Percentiles rank a stretch among this genome's conserved stretches.
These are phyloP conservation scores for Claviceps citrina DNA, from an alignment of 2,329 filamentous ascomycete species.

Conservation along the genomic window DNA sequence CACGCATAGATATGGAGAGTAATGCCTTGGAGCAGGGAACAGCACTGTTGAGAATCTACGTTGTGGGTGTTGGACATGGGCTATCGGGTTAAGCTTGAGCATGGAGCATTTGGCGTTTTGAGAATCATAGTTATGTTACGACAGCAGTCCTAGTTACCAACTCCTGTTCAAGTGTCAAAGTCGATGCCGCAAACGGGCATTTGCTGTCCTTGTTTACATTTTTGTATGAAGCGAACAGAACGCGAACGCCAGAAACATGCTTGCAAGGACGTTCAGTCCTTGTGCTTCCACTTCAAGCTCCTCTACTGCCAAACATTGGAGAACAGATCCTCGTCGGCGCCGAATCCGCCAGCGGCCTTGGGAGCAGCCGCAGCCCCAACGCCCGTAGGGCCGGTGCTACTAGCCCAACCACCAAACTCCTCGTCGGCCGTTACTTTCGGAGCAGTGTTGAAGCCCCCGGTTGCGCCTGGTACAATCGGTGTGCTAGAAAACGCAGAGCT, in stretches of 20 bases:
- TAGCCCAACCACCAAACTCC: constrained; percentile 92
- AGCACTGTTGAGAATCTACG: background rate
- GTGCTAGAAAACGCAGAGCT: constrained; percentile 36
- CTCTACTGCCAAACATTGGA: constrained; percentile 81
- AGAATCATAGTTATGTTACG: background rate
- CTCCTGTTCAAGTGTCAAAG: too few relatives aligned
- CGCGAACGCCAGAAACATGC: constrained; percentile 16
- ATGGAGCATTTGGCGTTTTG: background rate
- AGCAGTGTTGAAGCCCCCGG: constrained; percentile 47
- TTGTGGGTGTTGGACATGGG: background rate
- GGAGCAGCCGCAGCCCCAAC: constrained; percentile 25
- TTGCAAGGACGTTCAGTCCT: constrained; percentile 3
- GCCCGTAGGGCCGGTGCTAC: constrained; percentile 38
- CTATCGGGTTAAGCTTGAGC: background rate
- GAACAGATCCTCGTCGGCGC: constrained; percentile 72
- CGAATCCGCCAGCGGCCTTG: constrained; percentile 45
- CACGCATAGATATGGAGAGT: background rate
- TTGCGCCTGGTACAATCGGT: constrained; percentile 44
- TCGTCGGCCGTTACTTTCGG: constrained; percentile 75
- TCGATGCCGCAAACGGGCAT: too few relatives aligned
- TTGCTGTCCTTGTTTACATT: too few relatives aligned
- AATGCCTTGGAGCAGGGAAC: background rate
- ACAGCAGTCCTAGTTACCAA: background rate
- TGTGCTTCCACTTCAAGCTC: background rate
- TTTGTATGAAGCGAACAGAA: constrained; percentile 10